Evolutionary conservation across 1,284 basidiomycete genomes (phyloP).

Genomic region (Ceratobasidium sp.): DNA sequence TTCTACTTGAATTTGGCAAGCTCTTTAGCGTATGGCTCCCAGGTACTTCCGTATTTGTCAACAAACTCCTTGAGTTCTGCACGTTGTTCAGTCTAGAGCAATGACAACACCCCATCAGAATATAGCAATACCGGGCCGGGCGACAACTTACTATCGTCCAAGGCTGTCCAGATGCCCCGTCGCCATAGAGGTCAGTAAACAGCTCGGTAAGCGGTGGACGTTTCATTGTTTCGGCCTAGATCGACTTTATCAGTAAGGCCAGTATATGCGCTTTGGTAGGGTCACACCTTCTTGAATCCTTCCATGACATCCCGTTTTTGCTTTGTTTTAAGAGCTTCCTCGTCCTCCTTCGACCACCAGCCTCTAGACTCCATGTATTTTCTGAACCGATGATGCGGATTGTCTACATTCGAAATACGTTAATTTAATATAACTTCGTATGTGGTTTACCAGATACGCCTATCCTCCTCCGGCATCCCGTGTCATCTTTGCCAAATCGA

Average conservation of each 20-base stretch:
- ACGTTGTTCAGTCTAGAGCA: slow-evolving; percentile 79
- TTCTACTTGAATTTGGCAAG: slow-evolving; percentile 76
- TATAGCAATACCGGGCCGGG: background rate
- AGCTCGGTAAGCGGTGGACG: slow-evolving; percentile 80
- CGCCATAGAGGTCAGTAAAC: slow-evolving; percentile 89
- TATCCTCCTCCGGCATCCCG: too few relatives aligned
- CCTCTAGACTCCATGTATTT: slow-evolving; percentile 82
- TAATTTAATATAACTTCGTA: too few relatives aligned
- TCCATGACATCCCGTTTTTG: slow-evolving; percentile 81
- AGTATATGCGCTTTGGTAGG: background rate
- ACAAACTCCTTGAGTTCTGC: slow-evolving; percentile 81
- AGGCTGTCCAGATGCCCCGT: slow-evolving; percentile 67
- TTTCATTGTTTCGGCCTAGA: slow-evolving; percentile 75
- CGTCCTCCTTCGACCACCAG: slow-evolving; percentile 89
- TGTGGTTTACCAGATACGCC: too few relatives aligned
- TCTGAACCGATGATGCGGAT: slow-evolving; percentile 88
- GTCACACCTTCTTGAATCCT: slow-evolving; percentile 71
- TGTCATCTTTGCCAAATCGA: too few relatives aligned
- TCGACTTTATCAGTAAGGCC: background rate
- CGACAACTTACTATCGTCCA: slow-evolving; percentile 81
- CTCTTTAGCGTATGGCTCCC: slow-evolving; percentile 88
- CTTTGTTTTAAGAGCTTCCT: slow-evolving; percentile 76
- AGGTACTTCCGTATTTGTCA: slow-evolving; percentile 84
- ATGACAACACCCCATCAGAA: background rate
- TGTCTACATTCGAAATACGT: slow-evolving; percentile 65